phyloP scores from a whole-genome alignment of 257 asterid genomes.

The Avicennia marina region DNA sequence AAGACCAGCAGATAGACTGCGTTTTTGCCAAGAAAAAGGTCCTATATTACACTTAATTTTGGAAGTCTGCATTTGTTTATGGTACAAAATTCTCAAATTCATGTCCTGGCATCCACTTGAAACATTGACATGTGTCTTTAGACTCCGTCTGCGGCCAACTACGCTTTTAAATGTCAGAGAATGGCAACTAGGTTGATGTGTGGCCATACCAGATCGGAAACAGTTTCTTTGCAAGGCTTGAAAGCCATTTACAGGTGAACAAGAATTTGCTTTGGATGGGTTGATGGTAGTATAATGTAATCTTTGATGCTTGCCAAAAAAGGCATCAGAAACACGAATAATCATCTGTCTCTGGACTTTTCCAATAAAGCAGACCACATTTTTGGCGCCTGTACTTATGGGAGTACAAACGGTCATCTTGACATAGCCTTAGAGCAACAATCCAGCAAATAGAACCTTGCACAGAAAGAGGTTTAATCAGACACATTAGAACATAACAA shows the following conservation, averaged over 20 bases:
- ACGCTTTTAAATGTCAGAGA: slow-evolving; percentile 38
- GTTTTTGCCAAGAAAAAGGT: slow-evolving; percentile 38
- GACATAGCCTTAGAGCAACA: slow-evolving; percentile 27
- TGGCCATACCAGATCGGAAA: slow-evolving; percentile 24
- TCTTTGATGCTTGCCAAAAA: slow-evolving; percentile 24
- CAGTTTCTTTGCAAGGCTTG: slow-evolving; percentile 31
- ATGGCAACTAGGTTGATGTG: slow-evolving; percentile 23
- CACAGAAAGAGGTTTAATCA: slow-evolving; percentile 18
- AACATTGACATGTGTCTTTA: slow-evolving; percentile 28
- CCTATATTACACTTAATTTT: slow-evolving; percentile 26
- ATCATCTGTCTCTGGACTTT: slow-evolving; percentile 33
- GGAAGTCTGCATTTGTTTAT: slow-evolving; percentile 32
- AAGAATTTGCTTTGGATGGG: slow-evolving; percentile 24
- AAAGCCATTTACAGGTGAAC: slow-evolving; percentile 26
- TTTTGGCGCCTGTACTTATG: slow-evolving; percentile 38
- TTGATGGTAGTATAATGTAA: slow-evolving; percentile 20
- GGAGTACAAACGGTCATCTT: slow-evolving; percentile 39
- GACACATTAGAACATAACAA: background rate
- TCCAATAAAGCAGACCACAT: slow-evolving; percentile 32
- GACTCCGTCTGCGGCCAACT: slow-evolving; percentile 21
- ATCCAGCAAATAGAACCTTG: slow-evolving; percentile 15
- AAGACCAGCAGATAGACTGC: slow-evolving; percentile 37
- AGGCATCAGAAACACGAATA: slow-evolving; percentile 35
- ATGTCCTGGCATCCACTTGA: slow-evolving; percentile 32
- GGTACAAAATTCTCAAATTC: slow-evolving; percentile 41